These are phyloP conservation scores for Aspergillus thermomutatus DNA, from an alignment of 2,329 filamentous ascomycete species.

Conservation along the genomic window DNA sequence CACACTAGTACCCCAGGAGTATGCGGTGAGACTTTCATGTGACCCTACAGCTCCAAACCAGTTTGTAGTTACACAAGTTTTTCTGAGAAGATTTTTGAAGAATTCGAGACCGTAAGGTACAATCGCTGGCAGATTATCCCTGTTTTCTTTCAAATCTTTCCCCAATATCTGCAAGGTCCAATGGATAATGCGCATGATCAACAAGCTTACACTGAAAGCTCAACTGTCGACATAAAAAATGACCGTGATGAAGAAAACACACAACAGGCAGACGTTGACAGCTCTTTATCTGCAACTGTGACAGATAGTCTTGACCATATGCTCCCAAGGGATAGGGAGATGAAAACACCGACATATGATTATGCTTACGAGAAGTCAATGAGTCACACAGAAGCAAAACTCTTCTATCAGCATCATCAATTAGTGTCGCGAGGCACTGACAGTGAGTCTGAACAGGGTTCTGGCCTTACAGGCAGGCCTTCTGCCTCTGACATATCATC, in stretches of 20 bases:
- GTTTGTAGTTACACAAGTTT: too few species aligned
- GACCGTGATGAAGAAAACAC: slow-evolving; percentile 3
- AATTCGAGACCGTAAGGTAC: too few species aligned
- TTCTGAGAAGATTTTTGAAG: too few species aligned
- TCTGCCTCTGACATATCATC: background rate
- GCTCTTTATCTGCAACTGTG: slow-evolving; percentile 3
- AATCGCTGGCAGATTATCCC: background rate
- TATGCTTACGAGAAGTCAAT: slow-evolving; percentile 90
- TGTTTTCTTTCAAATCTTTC: background rate
- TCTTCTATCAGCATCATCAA: slow-evolving; percentile 91
- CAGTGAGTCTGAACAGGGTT: slow-evolving; percentile 36
- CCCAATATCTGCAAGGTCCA: background rate
- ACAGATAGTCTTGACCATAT: slow-evolving; percentile 20
- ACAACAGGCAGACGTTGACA: slow-evolving; percentile 11
- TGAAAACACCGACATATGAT: slow-evolving; percentile 85
- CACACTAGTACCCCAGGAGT: too few species aligned
- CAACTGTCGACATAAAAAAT: background rate
- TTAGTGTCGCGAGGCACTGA: slow-evolving; percentile 51
- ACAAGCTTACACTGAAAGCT: background rate
- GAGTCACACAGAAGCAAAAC: slow-evolving; percentile 89
- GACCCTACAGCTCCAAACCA: too few species aligned
- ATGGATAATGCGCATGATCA: background rate
- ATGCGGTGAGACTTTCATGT: too few species aligned
- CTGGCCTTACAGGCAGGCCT: slow-evolving; percentile 15
- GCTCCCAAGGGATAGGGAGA: slow-evolving; percentile 45